Evolutionary conservation across 2,329 filamentous ascomycete species (phyloP).

Genomic region (Hymenoscyphus salicellus): DNA sequence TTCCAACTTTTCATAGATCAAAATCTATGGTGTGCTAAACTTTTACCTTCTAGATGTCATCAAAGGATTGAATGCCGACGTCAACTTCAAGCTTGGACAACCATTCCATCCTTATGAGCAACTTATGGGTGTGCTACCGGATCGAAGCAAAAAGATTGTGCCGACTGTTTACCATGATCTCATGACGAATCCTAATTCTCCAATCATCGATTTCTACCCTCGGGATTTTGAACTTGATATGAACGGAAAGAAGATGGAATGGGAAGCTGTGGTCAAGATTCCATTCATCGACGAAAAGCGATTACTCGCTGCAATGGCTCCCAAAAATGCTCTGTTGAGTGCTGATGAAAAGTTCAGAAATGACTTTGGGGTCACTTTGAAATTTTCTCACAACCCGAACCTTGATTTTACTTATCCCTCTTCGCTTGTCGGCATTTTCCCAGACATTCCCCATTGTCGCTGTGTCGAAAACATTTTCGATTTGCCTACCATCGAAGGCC

Average conservation of each 20-base stretch:
- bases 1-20: neutral
- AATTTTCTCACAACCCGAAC: slow-evolving; percentile 81
- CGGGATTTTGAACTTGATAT: slow-evolving; percentile 96
- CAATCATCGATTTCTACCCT: slow-evolving; percentile 97
- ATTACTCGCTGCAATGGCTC: slow-evolving; percentile 78
- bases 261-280: slow-evolving; percentile 98
- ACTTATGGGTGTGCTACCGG: slow-evolving; percentile 95
- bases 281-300: slow-evolving; percentile 95
- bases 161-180: slow-evolving; percentile 81
- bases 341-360: slow-evolving; percentile 80
- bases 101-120: slow-evolving; percentile 95
- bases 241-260: slow-evolving; percentile 99
- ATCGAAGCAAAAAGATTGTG: slow-evolving; percentile 96
- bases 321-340: slow-evolving; percentile 74
- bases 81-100: slow-evolving; percentile 90
- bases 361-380: slow-evolving; percentile 85
- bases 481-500: slow-evolving; percentile 83
- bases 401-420: slow-evolving; percentile 82
- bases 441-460: slow-evolving; percentile 79
- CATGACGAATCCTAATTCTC: slow-evolving; percentile 86
- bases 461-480: slow-evolving; percentile 98
- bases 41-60: slow-evolving; percentile 63
- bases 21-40: neutral
- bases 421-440: slow-evolving; percentile 84
- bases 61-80: slow-evolving; percentile 79